Base-by-base conservation (phyloP, 2,329 filamentous ascomycete species). In the Ascochyta koolunga region DNA sequence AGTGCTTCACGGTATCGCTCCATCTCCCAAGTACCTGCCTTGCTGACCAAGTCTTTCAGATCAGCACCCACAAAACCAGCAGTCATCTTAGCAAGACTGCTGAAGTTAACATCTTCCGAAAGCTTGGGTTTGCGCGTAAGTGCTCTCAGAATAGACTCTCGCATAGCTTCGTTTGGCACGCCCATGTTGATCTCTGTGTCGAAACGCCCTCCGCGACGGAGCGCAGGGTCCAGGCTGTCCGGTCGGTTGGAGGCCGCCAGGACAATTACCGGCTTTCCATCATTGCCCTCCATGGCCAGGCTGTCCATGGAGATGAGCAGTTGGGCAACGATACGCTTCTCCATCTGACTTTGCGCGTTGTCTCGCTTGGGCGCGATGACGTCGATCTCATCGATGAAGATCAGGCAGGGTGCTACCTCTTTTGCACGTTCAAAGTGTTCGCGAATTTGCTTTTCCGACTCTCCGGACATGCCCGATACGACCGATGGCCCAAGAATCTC, bases 1-100 rank as follows among this genome's bases (percentile, higher is more conserved):
- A 88, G 70, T 10, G 84, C 79, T 46, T 81, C 76, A 24, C 85
- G 75, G 60, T 83, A 86, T 32, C 82, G 77, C 59, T 86, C 82
- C 71, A 88, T 87, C n/a, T 85, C 85, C 65, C 83, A 82, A 5
- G 83, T 80, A 5, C 85, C 85, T 3, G 86, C 86, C 46, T 87
- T 88, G 35, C 84, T 84, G 3, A 88, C 86, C 3, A 89, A 77
- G 66, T 88, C 88, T 58, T 89, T 86, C 4, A 99, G 78, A 78
- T 99, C 95, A 5, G 91, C 90, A 10, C 93, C 93, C 0, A 99
- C 93, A 63, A 95, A 99, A 1, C 95, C 95, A 5, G 95, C 91
- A 0, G 93, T 98, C 64, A 88, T 82, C 66, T 90, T 93, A 5
- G 93, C 92, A 3, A 99, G 79, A 15, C 83, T 78, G 22, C 78